phyloP scores from a whole-genome alignment of 768 basidiomycete genomes.

The Termitomyces sp. region DNA sequence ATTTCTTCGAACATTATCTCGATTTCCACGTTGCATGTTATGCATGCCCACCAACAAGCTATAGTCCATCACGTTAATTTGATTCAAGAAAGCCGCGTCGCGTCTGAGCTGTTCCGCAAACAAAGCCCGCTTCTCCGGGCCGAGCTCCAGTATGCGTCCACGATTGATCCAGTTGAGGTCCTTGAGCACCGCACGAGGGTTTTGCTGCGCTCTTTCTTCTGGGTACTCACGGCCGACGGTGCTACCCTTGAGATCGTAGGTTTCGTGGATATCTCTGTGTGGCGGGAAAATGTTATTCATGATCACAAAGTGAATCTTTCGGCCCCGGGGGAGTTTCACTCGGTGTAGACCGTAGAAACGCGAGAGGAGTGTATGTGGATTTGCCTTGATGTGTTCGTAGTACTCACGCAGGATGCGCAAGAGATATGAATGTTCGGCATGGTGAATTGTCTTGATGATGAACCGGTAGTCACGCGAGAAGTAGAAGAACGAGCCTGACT shows the following conservation, averaged over 20 bases:
- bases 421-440: constrained; percentile 92
- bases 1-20: constrained; percentile 86
- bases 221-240: constrained; percentile 87
- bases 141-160: constrained; percentile 75
- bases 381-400: constrained; percentile 78
- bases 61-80: constrained; percentile 93
- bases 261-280: constrained; percentile 96
- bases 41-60: constrained; percentile 93
- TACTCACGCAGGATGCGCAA: constrained; percentile 81
- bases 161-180: constrained; percentile 96
- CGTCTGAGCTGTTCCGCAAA: constrained; percentile 88
- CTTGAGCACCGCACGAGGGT: constrained; percentile 88
- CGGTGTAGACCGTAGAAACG: constrained; percentile 97
- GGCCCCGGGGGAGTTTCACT: constrained; percentile 90
- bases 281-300: constrained; percentile 99
- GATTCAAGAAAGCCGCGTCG: constrained; percentile 82
- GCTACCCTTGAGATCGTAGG: constrained; percentile 94
- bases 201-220: constrained; percentile 75
- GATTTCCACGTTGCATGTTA: constrained; percentile 85
- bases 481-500: constrained; percentile 99
- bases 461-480: constrained; percentile 98
- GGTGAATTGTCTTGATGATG: constrained; percentile 99
- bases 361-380: constrained; percentile 91
- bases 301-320: constrained; percentile 98
- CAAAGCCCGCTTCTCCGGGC: constrained; percentile 91